Evolutionary conservation across 2,329 filamentous ascomycete species (phyloP).

Genomic region (Dendrostoma leiphaemia): DNA sequence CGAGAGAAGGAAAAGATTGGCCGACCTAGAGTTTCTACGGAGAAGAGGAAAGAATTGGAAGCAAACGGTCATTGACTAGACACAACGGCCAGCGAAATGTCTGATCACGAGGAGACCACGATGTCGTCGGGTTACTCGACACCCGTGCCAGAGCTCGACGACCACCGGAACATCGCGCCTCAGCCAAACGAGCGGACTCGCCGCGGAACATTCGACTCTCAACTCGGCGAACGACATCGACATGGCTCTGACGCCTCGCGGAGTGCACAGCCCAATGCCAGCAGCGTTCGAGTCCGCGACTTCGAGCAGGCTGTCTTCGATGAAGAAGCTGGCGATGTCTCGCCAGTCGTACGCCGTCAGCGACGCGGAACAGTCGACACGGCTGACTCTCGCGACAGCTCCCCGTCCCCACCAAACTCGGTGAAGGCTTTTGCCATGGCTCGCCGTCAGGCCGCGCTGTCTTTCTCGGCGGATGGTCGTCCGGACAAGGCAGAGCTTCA

Average conservation of each 20-base stretch:
- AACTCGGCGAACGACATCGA: constrained; percentile 52
- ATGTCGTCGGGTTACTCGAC: constrained; percentile 65
- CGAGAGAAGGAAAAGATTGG: not conserved
- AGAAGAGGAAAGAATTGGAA: constrained; percentile 23
- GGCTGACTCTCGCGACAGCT: constrained; percentile 64
- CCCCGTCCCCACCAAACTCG: constrained; percentile 85
- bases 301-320: constrained; percentile 85
- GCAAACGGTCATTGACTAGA: not conserved
- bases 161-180: constrained; percentile 69
- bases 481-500: constrained; percentile 53
- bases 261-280: constrained; percentile 38
- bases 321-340: constrained; percentile 58
- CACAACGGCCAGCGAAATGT: constrained; percentile 55
- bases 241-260: constrained; percentile 28
- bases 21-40: not conserved
- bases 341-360: constrained; percentile 41
- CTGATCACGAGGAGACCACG: constrained; percentile 58
- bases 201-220: constrained; percentile 72
- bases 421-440: constrained; percentile 96
- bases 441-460: constrained; percentile 73
- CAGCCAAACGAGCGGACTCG: constrained; percentile 52
- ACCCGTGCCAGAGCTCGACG: constrained; percentile 78
- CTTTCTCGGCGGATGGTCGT: constrained; percentile 45
- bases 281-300: constrained; percentile 64
- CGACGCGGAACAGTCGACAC: constrained; percentile 59